Conservation (phyloP, 345 rosid genomes). For the Reutealis trisperma region DNA sequence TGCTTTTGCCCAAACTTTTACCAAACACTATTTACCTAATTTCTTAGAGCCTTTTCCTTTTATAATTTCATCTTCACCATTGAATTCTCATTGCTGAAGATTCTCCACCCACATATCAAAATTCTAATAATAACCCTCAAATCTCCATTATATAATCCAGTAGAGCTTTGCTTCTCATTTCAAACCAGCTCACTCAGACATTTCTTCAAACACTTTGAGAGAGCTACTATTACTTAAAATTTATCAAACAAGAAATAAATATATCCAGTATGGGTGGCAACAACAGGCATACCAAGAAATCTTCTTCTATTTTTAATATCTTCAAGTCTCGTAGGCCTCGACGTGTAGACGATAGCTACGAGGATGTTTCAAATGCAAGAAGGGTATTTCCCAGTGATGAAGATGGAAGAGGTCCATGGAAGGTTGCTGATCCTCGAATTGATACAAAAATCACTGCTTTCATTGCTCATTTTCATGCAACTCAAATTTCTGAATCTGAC, state of each 20-base stretch:
- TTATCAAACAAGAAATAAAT: neutral
- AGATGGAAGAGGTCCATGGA: conserved; percentile 35
- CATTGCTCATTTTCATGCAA: conserved; percentile 55
- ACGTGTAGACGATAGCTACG: conserved; percentile 21
- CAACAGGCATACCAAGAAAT: conserved; percentile 28
- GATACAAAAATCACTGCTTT: conserved; percentile 46
- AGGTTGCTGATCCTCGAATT: conserved; percentile 49
- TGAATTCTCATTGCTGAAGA: neutral
- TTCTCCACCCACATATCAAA: conserved; percentile 3
- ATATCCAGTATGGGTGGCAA: conserved; percentile 38
- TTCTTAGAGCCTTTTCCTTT: neutral
- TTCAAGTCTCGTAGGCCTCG: conserved; percentile 40
- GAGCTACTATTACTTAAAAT: neutral
- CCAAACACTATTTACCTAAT: neutral
- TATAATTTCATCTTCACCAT: conserved; percentile 7
- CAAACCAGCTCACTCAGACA: neutral
- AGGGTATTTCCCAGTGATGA: conserved; percentile 37
- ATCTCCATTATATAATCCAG: conserved; percentile 9
- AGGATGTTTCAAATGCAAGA: conserved; percentile 9
- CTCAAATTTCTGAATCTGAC: conserved; percentile 47
- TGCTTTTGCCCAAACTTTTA: conserved; percentile 5
- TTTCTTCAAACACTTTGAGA: neutral
- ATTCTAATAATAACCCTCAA: neutral
- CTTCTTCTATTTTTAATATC: conserved; percentile 31
- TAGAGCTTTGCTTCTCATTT: neutral